phyloP scores from a whole-genome alignment of 164 flowering plant species.

The Aristolochia californica region DNA sequence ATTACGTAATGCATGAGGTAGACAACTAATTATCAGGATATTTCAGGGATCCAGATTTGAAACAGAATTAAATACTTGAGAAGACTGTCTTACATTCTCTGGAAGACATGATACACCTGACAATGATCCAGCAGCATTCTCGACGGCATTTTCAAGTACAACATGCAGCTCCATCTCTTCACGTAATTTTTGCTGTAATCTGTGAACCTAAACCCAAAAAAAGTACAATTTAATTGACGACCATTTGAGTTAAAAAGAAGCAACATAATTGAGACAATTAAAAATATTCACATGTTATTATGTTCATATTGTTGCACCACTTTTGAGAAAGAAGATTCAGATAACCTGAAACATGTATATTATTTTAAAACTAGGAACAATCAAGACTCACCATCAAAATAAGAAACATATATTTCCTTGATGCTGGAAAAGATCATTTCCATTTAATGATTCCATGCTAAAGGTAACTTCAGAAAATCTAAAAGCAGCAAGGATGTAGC shows the following conservation, averaged over 20 bases:
- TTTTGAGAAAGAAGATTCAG: background rate
- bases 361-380: too few relatives aligned
- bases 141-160: conserved; percentile 38
- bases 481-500: background rate
- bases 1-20: too few relatives aligned
- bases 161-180: conserved; percentile 53
- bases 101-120: conserved; percentile 37
- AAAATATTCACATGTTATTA: background rate
- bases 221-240: too few relatives aligned
- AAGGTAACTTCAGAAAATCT: background rate
- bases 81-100: conserved; percentile 22
- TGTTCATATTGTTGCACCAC: background rate
- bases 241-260: too few relatives aligned
- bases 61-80: background rate
- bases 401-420: background rate
- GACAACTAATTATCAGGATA: too few relatives aligned
- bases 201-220: conserved; percentile 30
- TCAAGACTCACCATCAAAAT: background rate
- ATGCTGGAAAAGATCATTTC: background rate
- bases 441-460: background rate
- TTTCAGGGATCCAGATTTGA: background rate
- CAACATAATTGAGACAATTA: background rate
- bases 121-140: conserved; percentile 19
- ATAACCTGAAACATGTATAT: too few relatives aligned
- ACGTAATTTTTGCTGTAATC: conserved; percentile 35